These are phyloP conservation scores for Lunularia cruciata DNA, from an alignment of 225 moss, liverwort and hornwort species.

Conservation along the genomic window DNA sequence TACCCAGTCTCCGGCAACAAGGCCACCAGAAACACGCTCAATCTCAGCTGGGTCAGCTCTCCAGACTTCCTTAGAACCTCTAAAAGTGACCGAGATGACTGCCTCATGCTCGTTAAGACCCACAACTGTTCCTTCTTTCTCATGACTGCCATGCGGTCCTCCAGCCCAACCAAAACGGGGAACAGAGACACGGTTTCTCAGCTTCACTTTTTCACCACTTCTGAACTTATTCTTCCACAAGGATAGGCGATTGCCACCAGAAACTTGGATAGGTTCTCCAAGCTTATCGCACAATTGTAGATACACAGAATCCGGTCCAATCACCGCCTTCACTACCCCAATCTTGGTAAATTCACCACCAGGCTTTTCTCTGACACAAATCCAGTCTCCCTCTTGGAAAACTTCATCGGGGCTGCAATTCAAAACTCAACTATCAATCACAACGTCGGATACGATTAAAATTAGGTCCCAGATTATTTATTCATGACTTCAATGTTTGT, in stretches of 20 bases:
- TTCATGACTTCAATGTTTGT: too few species aligned
- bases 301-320: conserved; percentile 66
- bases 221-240: conserved; percentile 81
- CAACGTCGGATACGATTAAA: too few species aligned
- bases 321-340: conserved; percentile 82
- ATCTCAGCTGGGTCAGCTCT: conserved; percentile 86
- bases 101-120: conserved; percentile 71
- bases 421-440: too few species aligned
- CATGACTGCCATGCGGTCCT: conserved; percentile 45
- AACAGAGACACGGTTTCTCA: conserved; percentile 58
- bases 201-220: conserved; percentile 67
- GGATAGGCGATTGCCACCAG: conserved; percentile 62
- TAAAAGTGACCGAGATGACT: conserved; percentile 60
- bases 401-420: conserved; percentile 70
- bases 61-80: conserved; percentile 78
- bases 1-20: conserved; percentile 86
- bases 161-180: conserved; percentile 80
- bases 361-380: conserved; percentile 65
- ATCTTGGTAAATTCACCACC: conserved; percentile 54
- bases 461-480: too few species aligned
- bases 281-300: conserved; percentile 86
- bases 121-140: conserved; percentile 63
- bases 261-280: conserved; percentile 69
- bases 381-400: conserved; percentile 89
- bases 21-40: conserved; percentile 75